phyloP scores from a whole-genome alignment of 169 alveolate genomes.

The Plasmodium chabaudi region DNA sequence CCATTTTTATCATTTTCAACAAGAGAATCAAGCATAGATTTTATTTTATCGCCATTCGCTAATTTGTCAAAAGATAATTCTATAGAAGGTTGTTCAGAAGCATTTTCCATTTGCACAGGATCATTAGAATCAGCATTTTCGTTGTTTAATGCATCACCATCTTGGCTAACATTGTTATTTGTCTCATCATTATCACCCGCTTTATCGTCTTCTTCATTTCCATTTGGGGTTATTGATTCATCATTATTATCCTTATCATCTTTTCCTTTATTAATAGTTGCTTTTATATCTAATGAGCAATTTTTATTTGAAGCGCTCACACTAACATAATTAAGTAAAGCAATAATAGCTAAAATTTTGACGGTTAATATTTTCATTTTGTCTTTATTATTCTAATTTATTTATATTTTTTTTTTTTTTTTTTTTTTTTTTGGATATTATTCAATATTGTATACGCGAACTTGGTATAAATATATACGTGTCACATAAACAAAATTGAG shows the following conservation, averaged over 20 bases:
- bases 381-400: too few relatives aligned
- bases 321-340: constrained; percentile 8
- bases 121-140: not conserved
- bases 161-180: not conserved
- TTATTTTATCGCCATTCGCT: not conserved
- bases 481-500: too few relatives aligned
- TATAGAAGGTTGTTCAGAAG: not conserved
- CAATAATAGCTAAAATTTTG: not conserved
- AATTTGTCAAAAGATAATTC: not conserved
- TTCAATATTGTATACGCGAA: too few relatives aligned
- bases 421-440: too few relatives aligned
- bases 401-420: too few relatives aligned
- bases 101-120: not conserved
- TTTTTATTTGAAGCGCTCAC: constrained; percentile 9
- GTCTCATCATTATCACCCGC: not conserved
- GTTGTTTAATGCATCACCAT: not conserved
- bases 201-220: not conserved
- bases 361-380: constrained; percentile 18
- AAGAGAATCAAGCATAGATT: not conserved
- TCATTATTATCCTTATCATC: not conserved
- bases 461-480: too few relatives aligned
- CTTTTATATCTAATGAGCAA: constrained; percentile 19
- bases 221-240: not conserved
- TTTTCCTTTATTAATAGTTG: constrained; percentile 22
- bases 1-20: not conserved